Conservation (phyloP, 352 stramenopile genomes). For the Globisporangium middletonii region DNA sequence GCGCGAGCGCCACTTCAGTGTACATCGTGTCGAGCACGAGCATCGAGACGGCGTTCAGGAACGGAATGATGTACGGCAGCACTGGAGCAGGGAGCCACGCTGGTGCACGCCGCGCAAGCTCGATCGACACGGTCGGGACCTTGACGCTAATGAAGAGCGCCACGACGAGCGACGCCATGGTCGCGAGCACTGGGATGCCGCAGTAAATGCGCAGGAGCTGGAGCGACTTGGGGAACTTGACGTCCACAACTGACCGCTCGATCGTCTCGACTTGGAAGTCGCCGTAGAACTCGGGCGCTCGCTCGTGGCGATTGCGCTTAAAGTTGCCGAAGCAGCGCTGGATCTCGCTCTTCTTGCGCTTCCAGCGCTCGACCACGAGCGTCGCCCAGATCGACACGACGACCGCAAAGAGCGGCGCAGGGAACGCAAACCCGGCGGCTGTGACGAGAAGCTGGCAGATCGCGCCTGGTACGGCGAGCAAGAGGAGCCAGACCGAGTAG, state of each 20-base stretch:
- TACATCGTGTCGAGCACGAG: constrained; percentile 70
- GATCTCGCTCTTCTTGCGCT: constrained; percentile 82
- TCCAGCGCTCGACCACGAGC: constrained; percentile 86
- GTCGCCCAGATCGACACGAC: constrained; percentile 85
- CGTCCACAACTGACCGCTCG: constrained; percentile 35
- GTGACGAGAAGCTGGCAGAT: constrained; percentile 48
- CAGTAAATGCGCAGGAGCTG: constrained; percentile 57
- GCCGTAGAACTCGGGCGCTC: constrained; percentile 48
- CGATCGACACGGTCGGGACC: constrained; percentile 23
- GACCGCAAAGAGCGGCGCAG: constrained; percentile 52
- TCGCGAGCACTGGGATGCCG: constrained; percentile 44
- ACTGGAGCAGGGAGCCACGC: constrained; percentile 33
- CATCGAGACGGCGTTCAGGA: constrained; percentile 66
- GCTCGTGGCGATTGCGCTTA: constrained; percentile 47
- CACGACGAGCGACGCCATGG: constrained; percentile 44
- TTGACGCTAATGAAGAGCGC: constrained; percentile 58
- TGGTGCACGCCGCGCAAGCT: constrained; percentile 19
- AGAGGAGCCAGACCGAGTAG: constrained; percentile 65
- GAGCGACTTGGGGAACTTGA: constrained; percentile 54
- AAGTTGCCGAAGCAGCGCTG: constrained; percentile 76
- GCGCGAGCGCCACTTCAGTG: constrained; percentile 40
- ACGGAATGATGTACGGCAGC: constrained; percentile 48
- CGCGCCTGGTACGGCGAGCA: constrained; percentile 41
- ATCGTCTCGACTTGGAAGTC: constrained; percentile 60
- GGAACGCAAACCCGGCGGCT: constrained; percentile 19